A percentile compares a stretch with the other conserved stretches of the same genome.
Conservation (phyloP, 352 stramenopile species). For the Phytophthora macrochlamydospora region DNA sequence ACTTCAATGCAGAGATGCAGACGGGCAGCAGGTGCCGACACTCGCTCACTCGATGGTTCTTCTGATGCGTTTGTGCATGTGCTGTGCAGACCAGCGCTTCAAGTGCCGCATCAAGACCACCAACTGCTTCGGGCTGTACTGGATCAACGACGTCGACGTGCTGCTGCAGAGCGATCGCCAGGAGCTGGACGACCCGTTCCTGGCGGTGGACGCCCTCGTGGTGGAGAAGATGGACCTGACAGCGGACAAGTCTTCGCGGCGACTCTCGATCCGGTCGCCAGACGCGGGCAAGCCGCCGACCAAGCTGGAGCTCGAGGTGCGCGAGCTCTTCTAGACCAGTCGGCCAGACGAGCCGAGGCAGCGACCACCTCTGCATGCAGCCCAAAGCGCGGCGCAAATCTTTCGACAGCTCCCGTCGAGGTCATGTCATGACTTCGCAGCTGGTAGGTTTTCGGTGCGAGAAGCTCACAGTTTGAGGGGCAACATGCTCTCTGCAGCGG, state of each 20-base stretch:
- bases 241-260: slow-evolving; percentile 55
- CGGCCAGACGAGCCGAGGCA: not conserved
- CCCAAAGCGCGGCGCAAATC: not conserved
- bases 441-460: not conserved
- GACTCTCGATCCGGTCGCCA: slow-evolving; percentile 56
- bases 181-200: slow-evolving; percentile 37
- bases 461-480: not conserved
- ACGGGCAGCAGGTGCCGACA: slow-evolving; percentile 11
- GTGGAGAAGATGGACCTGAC: slow-evolving; percentile 74
- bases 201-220: slow-evolving; percentile 69
- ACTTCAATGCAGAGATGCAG: slow-evolving; percentile 38
- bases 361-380: not conserved
- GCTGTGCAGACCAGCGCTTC: slow-evolving; percentile 54
- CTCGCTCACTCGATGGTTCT: slow-evolving; percentile 7
- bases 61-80: slow-evolving; percentile 32
- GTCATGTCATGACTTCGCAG: not conserved
- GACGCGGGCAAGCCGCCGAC: slow-evolving; percentile 22
- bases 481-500: too few relatives aligned
- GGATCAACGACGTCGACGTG: slow-evolving; percentile 62
- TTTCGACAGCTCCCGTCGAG: not conserved
- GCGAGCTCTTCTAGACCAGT: slow-evolving; percentile 65
- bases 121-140: slow-evolving; percentile 70
- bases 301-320: slow-evolving; percentile 64
- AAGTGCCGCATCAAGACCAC: slow-evolving; percentile 77
- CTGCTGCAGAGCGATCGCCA: slow-evolving; percentile 38